Percentiles rank a stretch among this genome's conserved stretches.
Evolutionary conservation across 1,284 basidiomycete species (phyloP).

Genomic region (Trametes polyzona): DNA sequence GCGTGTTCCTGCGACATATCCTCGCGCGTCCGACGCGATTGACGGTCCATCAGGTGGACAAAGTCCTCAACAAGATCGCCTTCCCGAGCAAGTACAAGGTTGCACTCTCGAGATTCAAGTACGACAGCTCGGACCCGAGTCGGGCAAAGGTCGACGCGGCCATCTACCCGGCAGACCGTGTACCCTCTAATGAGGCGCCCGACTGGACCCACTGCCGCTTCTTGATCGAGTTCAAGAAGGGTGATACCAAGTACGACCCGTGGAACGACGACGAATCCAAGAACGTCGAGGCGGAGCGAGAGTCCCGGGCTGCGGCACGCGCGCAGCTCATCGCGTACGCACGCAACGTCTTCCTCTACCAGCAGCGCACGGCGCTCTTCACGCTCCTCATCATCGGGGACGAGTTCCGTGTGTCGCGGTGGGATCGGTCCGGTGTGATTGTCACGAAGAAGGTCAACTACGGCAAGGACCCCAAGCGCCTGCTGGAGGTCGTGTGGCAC

Average conservation of each 20-base stretch:
- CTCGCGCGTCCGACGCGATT: no score
- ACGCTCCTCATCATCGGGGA: not conserved
- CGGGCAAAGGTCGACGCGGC: not conserved
- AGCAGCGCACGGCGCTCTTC: not conserved
- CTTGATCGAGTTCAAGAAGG: conserved; percentile 9
- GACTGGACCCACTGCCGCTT: not conserved
- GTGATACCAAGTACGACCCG: not conserved
- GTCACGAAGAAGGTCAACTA: conserved; percentile 19
- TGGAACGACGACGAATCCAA: not conserved
- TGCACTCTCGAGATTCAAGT: not conserved
- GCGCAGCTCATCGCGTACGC: conserved; percentile 1
- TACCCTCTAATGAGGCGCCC: not conserved
- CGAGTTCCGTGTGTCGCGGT: conserved; percentile 13
- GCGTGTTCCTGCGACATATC: not conserved
- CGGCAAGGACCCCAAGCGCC: conserved; percentile 3
- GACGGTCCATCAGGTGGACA: not conserved
- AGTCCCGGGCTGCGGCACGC: not conserved
- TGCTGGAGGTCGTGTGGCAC: conserved; percentile 19
- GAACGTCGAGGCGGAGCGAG: not conserved
- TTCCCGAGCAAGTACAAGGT: not conserved
- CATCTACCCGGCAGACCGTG: conserved; percentile 25
- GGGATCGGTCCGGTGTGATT: conserved; percentile 23
- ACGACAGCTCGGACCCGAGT: not conserved
- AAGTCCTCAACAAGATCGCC: not conserved
- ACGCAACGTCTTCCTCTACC: not conserved